A percentile compares a stretch with the other conserved stretches of the same genome.
phyloP scores from a whole-genome alignment of 78 protist genomes.

The Diacronema lutheri region DNA sequence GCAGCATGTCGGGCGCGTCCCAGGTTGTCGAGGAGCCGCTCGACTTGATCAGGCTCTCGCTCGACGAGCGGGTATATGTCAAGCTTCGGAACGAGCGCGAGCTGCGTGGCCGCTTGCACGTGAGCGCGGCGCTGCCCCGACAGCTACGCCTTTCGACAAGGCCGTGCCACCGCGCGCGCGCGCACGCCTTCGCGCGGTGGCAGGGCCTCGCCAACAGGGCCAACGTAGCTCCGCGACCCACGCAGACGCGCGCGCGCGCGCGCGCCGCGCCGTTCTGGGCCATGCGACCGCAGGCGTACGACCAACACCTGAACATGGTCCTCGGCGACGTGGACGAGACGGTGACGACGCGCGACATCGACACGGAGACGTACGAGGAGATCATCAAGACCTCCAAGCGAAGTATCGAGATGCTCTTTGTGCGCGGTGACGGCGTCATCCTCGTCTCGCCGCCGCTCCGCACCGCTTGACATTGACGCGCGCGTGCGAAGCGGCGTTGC shows the following conservation, averaged over 20 bases:
- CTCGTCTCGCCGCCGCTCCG: constrained; percentile 88
- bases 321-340: constrained; percentile 95
- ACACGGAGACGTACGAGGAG: constrained; percentile 88
- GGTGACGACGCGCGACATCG: constrained; percentile 54
- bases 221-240: too few relatives aligned
- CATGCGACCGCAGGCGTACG: constrained; percentile 88
- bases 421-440: constrained; percentile 94
- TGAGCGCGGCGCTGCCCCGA: constrained; percentile 6
- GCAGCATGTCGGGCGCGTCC: too few relatives aligned
- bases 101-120: constrained; percentile 90
- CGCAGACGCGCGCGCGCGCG: background rate
- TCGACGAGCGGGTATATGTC: constrained; percentile 89
- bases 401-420: constrained; percentile 82
- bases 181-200: background rate
- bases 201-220: background rate
- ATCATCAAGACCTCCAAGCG: constrained; percentile 77
- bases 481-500: too few relatives aligned
- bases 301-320: constrained; percentile 95
- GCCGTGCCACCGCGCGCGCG: background rate
- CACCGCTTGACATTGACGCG: background rate
- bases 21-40: background rate
- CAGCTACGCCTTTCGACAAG: background rate
- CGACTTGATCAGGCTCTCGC: constrained; percentile 59
- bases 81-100: constrained; percentile 93
- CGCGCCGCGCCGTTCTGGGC: background rate